Conservation (phyloP, 1,284 basidiomycete species). For the Ganoderma resinaceum region DNA sequence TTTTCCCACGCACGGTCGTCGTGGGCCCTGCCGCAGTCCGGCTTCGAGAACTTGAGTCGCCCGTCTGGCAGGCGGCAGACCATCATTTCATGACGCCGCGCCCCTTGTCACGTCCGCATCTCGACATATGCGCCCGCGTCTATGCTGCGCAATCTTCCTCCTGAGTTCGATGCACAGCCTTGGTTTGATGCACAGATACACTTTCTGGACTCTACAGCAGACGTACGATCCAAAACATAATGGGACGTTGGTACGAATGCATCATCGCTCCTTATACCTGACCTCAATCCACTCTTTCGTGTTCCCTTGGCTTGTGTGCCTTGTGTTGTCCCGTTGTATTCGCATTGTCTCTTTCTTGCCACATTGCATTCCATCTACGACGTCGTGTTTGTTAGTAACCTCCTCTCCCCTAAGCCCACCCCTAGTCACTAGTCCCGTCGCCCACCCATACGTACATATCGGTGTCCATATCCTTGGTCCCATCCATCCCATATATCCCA, state of each 20-base stretch:
- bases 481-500: neutral
- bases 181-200: neutral
- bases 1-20: conserved; percentile 28
- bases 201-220: conserved; percentile 14
- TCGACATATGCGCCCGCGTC: neutral
- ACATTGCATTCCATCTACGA: conserved; percentile 13
- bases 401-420: neutral
- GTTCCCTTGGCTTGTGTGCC: conserved; percentile 1
- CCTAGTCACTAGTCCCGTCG: neutral
- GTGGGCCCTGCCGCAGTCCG: conserved; percentile 30
- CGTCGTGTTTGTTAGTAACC: neutral
- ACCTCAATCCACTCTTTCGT: conserved; percentile 20
- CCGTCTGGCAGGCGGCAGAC: conserved; percentile 31
- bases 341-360: conserved; percentile 6
- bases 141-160: neutral
- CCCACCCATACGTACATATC: neutral
- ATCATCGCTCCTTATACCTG: conserved; percentile 29
- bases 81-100: conserved; percentile 31
- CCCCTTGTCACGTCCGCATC: neutral
- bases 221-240: conserved; percentile 24
- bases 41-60: conserved; percentile 35
- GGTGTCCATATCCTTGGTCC: neutral
- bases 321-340: conserved; percentile 1
- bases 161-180: too few species aligned
- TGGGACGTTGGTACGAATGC: conserved; percentile 29